Conservation (phyloP, 352 stramenopile species). For the Pythium chondricola region DNA sequence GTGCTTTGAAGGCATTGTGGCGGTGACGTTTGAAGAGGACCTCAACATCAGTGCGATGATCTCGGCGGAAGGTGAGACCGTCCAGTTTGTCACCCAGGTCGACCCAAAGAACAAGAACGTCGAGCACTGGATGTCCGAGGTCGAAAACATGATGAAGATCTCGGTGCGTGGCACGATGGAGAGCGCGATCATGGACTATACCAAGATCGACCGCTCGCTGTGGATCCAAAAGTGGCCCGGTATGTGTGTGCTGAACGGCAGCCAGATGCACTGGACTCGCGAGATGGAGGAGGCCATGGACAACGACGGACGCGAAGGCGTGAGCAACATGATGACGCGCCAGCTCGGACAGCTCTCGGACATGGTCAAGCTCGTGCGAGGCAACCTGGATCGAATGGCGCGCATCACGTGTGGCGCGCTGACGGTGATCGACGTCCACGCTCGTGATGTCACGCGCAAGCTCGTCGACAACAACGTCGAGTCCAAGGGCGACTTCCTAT, state of each 20-base stretch:
- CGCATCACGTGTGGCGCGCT: constrained; percentile 87
- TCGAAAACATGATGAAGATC: constrained; percentile 92
- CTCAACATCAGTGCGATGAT: constrained; percentile 91
- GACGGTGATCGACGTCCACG: constrained; percentile 95
- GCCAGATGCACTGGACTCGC: constrained; percentile 92
- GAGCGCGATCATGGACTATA: constrained; percentile 85
- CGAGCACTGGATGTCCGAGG: constrained; percentile 92
- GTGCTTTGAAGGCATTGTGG: constrained; percentile 92
- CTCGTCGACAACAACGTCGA: constrained; percentile 87
- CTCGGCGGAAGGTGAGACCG: constrained; percentile 87
- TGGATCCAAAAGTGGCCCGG: constrained; percentile 93
- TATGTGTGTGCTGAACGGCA: constrained; percentile 89
- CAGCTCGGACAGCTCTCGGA: constrained; percentile 88
- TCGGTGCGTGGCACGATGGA: constrained; percentile 88
- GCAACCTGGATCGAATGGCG: constrained; percentile 83
- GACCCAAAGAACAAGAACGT: constrained; percentile 91
- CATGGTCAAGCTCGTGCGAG: constrained; percentile 91
- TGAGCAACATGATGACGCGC: constrained; percentile 69
- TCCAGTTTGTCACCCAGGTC: constrained; percentile 74
- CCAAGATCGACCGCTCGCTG: constrained; percentile 64
- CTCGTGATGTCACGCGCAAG: constrained; percentile 91
- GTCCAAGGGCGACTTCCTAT: constrained; percentile 85
- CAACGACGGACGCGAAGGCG: constrained; percentile 62
- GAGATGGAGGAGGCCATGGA: constrained; percentile 88
- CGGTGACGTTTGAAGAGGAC: constrained; percentile 85